Evolutionary conservation across 169 alveolate genomes (phyloP), one percentile per base, ranked within the genome.

Genomic region (Cryptosporidium viatorum): DNA sequence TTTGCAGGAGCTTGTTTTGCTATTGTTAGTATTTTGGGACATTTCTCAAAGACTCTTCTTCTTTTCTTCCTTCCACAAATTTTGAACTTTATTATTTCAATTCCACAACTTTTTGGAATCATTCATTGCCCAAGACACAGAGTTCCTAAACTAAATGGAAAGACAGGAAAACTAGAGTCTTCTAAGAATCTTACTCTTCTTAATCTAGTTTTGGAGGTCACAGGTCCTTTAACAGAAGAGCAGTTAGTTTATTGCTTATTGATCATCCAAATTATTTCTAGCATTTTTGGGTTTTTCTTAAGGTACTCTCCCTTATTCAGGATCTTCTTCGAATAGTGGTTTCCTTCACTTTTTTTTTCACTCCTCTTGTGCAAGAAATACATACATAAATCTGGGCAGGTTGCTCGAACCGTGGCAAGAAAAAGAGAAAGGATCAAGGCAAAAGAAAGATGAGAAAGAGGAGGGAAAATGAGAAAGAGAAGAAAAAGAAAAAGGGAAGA

Each of bases 1-100:
- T 95, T 97, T 92, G 96, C 99, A 43, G 99, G 98, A 74, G 96
- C 93, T 96, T 92, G 96, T 43, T 95, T 97, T 71, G 99, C 99
- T 31, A 94, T 94, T 33, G 97, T 95, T 70, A 98, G 98, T 14
- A 94, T 97, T 39, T 86, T 96, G 43, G 99, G 98, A 1, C 98
- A 96, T 93, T 95, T 96, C 93, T 93, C 97, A 69, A 93, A 96
- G 70, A 93, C 97, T n/a, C 84, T 95, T 84, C 85, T 93, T 73
- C 80, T 97, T 51, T 92, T 97, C 65, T 96, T 96, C 91, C 91
- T 97, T 43, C 99, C 99, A 21, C 97, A 97, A 86, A 92, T 97
- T n/a, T 69, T 96, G 29, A 97, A 97, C 94, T 97, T 97, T 92
- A 48, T 96, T 1, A 73, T 96, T 59, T 94, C 97, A 35, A 55